These are phyloP conservation scores for Hypericum androsaemum DNA, from an alignment of 345 rosid species.

Conservation along the genomic window DNA sequence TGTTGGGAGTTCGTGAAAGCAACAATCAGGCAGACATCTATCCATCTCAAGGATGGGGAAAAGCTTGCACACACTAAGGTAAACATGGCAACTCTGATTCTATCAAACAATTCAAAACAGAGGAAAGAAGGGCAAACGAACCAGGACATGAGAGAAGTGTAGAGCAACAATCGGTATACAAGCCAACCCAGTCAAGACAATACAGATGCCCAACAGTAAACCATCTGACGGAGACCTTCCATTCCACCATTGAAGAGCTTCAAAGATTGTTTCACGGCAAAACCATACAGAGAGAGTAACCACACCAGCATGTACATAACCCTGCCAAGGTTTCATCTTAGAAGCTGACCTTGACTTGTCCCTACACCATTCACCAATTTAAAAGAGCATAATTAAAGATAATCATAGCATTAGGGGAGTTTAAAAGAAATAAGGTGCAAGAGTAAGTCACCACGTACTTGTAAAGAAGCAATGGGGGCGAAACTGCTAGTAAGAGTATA, in stretches of 20 bases:
- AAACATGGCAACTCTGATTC: neutral
- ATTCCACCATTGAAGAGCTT: slow-evolving; percentile 94
- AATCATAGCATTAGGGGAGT: neutral
- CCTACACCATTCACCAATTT: slow-evolving; percentile 39
- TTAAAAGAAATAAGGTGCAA: neutral
- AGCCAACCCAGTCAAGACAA: slow-evolving; percentile 72
- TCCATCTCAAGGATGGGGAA: no score
- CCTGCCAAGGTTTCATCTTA: slow-evolving; percentile 98
- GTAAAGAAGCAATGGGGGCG: slow-evolving; percentile 94
- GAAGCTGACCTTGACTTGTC: slow-evolving; percentile 69
- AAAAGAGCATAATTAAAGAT: neutral
- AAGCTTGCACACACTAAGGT: no score
- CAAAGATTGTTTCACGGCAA: slow-evolving; percentile 93
- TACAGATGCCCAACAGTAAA: slow-evolving; percentile 84
- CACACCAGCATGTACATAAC: slow-evolving; percentile 73
- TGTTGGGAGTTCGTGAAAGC: no score
- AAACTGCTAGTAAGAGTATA: slow-evolving; percentile 64
- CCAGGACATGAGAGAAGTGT: slow-evolving; percentile 93
- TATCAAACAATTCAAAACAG: neutral
- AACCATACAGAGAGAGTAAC: slow-evolving; percentile 86
- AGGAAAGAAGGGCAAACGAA: slow-evolving; percentile 20
- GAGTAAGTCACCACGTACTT: slow-evolving; percentile 34
- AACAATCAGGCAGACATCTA: no score
- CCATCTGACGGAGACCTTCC: slow-evolving; percentile 94
- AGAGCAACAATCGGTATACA: slow-evolving; percentile 83